Percentiles rank a stretch among this genome's conserved stretches.
Evolutionary conservation across 2,329 filamentous ascomycete species (phyloP).

Genomic region (Zymoseptoria brevis): DNA sequence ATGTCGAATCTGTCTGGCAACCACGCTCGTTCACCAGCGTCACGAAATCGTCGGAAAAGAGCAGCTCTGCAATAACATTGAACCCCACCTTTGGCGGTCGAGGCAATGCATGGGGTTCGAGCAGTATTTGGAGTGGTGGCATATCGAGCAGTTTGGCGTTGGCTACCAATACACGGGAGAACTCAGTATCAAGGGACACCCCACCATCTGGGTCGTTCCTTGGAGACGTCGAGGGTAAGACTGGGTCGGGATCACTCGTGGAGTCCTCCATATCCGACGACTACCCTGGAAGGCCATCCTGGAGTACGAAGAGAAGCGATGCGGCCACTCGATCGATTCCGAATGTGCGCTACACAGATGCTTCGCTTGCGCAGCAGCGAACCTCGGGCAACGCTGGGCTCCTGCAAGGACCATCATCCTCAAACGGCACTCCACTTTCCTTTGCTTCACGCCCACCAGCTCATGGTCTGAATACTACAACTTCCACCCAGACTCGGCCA

Average conservation of each 20-base stretch:
- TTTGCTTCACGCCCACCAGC: constrained; percentile 18
- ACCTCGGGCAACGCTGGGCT: constrained; percentile 31
- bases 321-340: constrained; percentile 20
- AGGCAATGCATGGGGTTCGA: constrained; percentile 19
- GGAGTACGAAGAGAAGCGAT: constrained; percentile 30
- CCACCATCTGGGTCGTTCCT: constrained; percentile 18
- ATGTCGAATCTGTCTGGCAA: constrained; percentile 5
- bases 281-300: constrained; percentile 45
- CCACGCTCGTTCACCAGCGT: constrained; percentile 20
- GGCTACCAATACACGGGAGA: constrained; percentile 17
- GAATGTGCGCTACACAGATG: constrained; percentile 30
- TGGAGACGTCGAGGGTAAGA: constrained; percentile 46
- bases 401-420: constrained; percentile 28
- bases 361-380: constrained; percentile 32
- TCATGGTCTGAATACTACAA: constrained; percentile 19
- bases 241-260: constrained; percentile 62
- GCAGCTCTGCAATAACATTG: constrained; percentile 11
- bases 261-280: constrained; percentile 60
- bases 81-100: constrained; percentile 7
- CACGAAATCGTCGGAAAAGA: constrained; percentile 12
- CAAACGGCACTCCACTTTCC: constrained; percentile 19
- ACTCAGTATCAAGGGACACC: constrained; percentile 18
- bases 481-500: constrained; percentile 14
- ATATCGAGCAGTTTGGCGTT: constrained; percentile 17
- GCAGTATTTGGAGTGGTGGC: constrained; percentile 25